Conservation (phyloP, 2,329 filamentous ascomycete genomes). For the Herpotrichia juniperi region DNA sequence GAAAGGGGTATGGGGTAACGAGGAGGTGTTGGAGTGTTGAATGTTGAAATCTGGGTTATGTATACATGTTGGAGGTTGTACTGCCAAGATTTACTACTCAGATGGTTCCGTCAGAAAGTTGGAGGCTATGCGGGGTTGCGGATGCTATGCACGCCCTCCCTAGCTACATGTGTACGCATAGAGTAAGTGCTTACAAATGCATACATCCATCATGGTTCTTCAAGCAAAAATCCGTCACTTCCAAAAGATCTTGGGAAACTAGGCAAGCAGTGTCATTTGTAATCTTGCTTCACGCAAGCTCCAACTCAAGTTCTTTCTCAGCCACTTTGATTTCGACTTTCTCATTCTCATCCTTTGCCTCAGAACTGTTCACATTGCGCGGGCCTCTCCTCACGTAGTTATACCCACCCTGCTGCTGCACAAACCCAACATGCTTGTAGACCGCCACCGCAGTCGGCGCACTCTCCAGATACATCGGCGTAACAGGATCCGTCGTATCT, state of each 20-base stretch:
- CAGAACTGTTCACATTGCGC: not conserved
- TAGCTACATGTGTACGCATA: too few relatives aligned
- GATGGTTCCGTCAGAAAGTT: not conserved
- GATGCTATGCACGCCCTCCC: not conserved
- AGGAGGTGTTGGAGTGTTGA: not conserved
- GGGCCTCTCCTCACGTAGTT: conserved; percentile 31
- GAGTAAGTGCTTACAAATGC: not conserved
- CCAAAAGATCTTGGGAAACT: too few relatives aligned
- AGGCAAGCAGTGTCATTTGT: not conserved
- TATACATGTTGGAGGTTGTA: not conserved
- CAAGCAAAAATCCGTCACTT: too few relatives aligned
- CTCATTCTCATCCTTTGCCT: not conserved
- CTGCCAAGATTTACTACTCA: not conserved
- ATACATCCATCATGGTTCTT: too few relatives aligned
- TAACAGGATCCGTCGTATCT: conserved; percentile 27
- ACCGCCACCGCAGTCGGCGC: conserved; percentile 27
- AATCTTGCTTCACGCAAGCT: not conserved
- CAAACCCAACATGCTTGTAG: conserved; percentile 40
- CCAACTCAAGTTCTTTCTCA: not conserved
- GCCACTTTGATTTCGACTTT: not conserved
- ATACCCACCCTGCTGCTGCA: conserved; percentile 14
- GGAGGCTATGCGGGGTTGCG: too few relatives aligned
- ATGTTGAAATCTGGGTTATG: not conserved
- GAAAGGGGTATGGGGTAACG: not conserved
- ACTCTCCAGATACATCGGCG: conserved; percentile 37